phyloP scores from a whole-genome alignment of 805 yeast genomes.

The Torulaspora franciscae region DNA sequence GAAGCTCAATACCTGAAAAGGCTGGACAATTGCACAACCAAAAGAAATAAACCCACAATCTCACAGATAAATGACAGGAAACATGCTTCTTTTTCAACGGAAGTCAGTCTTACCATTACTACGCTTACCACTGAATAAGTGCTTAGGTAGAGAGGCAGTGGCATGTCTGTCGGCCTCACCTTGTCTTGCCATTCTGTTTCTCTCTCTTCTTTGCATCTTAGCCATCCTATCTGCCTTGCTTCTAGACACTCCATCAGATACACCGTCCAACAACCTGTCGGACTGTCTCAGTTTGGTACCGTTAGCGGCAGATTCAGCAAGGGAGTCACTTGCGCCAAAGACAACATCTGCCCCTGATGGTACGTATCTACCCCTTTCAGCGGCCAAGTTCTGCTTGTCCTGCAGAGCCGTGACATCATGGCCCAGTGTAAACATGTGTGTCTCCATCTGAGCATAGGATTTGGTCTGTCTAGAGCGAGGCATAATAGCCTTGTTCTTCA shows the following conservation, averaged over 20 bases:
- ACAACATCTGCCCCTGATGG: conserved; percentile 78
- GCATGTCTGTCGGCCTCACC: conserved; percentile 96
- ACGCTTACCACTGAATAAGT: conserved; percentile 93
- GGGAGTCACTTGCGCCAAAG: conserved; percentile 45
- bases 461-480: conserved; percentile 85
- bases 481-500: conserved; percentile 81
- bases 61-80: background rate
- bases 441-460: conserved; percentile 73
- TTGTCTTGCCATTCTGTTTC: conserved; percentile 85
- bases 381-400: conserved; percentile 43
- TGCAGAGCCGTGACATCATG: conserved; percentile 71
- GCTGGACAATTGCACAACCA: conserved; percentile 1
- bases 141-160: conserved; percentile 83
- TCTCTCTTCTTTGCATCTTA: conserved; percentile 86
- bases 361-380: conserved; percentile 38
- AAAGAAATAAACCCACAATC: background rate
- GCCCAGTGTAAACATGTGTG: conserved; percentile 84
- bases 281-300: conserved; percentile 52
- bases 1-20: background rate
- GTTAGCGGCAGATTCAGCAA: conserved; percentile 32
- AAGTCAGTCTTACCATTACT: conserved; percentile 90
- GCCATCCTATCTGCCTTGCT: conserved; percentile 81
- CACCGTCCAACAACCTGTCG: conserved; percentile 83
- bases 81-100: conserved; percentile 47
- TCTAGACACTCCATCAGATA: conserved; percentile 72